Evolutionary conservation across 23 red algal species (phyloP), one percentile per base, ranked within the genome.

Genomic region (Gracilaria gracilis): DNA sequence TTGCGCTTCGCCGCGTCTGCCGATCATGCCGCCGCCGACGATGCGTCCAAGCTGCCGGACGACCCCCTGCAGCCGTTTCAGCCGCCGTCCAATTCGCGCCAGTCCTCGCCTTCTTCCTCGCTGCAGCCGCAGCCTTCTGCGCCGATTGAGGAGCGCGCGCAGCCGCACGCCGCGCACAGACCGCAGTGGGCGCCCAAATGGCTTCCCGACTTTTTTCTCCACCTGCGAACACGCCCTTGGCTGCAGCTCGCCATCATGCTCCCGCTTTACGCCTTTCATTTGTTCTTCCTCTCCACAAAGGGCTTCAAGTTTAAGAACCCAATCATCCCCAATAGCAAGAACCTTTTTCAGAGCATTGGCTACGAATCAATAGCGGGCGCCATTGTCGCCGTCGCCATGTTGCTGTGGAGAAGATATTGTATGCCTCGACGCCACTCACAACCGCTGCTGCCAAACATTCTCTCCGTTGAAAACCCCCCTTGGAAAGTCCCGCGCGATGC

Each of bases 281-380:
- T 98, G 33, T 87, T 98, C 55, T 90, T 92, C 38, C 78, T 98
- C 19, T 98, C 96, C 21, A 98, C 87, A 61, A 91, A 90, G 69
- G 91, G 91, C 13, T 94, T 71, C 44, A 90, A 93, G 49, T 87
- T 98, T 65, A 79, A 80, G 76, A 80, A 81, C 24, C 57, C 86
- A 17, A 61, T 95, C 85, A 95, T 95, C 38, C 85, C 85, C 48
- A 95, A 95, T 40, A 83, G 62, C 55, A 95, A 90, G 59, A 88
- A 88, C 49, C 49, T 94, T 13, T 91, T 92, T 55, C 67, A 79
- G 46, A 88, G 79, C 57, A 65, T 96, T 34, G 95, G 95, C 17
- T 93, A 88, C 37, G 95, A 96, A 74, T 92, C 87, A 1, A 85
- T 91, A 28, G 89, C 81, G 15, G 95, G 95, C 20, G 84, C 84